A percentile compares a stretch with the other conserved stretches of the same genome.
These are phyloP conservation scores for Russula compacta DNA, from an alignment of 768 basidiomycete genomes.

Conservation along the genomic window DNA sequence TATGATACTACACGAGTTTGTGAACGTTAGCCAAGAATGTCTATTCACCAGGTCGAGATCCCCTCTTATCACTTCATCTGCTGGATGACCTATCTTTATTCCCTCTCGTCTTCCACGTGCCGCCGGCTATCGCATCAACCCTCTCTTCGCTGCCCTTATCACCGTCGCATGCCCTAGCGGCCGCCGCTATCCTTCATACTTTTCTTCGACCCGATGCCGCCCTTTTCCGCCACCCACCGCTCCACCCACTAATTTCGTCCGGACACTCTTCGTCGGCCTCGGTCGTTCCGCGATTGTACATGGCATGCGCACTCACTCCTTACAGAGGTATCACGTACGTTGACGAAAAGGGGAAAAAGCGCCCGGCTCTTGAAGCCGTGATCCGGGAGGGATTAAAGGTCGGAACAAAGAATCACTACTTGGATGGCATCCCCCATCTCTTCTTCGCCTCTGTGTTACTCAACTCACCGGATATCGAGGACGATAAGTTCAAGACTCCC, in stretches of 20 bases:
- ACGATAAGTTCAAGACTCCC: constrained; percentile 30
- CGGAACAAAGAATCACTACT: constrained; percentile 64
- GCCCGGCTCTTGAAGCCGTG: constrained; percentile 54
- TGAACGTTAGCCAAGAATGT: constrained; percentile 1
- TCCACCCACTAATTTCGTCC: constrained; percentile 41
- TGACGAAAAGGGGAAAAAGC: constrained; percentile 55
- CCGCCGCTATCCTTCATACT: constrained; percentile 48
- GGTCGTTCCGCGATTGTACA: constrained; percentile 55
- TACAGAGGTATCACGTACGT: constrained; percentile 49
- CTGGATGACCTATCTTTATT: constrained; percentile 69
- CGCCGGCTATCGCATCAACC: constrained; percentile 32
- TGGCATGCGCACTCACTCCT: constrained; percentile 71
- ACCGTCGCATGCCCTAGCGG: constrained; percentile 39
- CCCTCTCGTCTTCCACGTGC: constrained; percentile 52
- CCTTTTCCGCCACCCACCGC: constrained; percentile 29
- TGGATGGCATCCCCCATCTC: constrained; percentile 64
- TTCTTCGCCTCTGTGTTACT: constrained; percentile 47
- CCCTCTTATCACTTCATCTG: constrained; percentile 63
- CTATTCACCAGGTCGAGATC: constrained; percentile 56
- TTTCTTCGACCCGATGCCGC: constrained; percentile 31
- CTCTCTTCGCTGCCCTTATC: constrained; percentile 39
- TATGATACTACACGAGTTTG: constrained; percentile 22
- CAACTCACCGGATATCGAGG: constrained; percentile 27
- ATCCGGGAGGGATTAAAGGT: constrained; percentile 82
- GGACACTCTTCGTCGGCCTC: constrained; percentile 32